Conservation (phyloP, 805 yeast genomes). For the Ogataea trehalophila region DNA sequence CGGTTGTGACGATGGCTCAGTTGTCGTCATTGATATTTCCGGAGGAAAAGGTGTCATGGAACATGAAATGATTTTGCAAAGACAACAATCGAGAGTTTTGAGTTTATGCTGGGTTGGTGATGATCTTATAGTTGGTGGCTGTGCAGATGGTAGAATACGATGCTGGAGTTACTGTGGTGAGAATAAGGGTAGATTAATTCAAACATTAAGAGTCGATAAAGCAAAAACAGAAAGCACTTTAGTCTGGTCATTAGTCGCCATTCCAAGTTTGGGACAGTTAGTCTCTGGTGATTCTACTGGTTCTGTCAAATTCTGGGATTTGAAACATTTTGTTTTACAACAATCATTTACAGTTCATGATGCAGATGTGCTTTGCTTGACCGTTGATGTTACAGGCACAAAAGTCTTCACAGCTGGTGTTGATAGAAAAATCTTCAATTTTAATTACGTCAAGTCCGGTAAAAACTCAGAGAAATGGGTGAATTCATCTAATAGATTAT, state of each 20-base stretch:
- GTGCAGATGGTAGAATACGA: conserved; percentile 89
- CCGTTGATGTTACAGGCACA: conserved; percentile 55
- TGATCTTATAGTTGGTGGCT: conserved; percentile 77
- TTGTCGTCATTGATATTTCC: conserved; percentile 75
- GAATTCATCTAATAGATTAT: conserved; percentile 64
- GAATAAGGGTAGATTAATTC: conserved; percentile 59
- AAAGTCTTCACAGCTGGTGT: conserved; percentile 85
- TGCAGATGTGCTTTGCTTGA: conserved; percentile 80
- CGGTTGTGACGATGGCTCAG: conserved; percentile 94
- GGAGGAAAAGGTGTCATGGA: conserved; percentile 85
- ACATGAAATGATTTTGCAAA: conserved; percentile 67
- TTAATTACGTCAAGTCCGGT: conserved; percentile 42
- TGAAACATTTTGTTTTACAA: conserved; percentile 63
- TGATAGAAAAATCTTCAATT: conserved; percentile 83
- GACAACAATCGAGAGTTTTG: conserved; percentile 79
- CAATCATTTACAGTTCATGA: conserved; percentile 84
- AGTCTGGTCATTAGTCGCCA: conserved; percentile 78
- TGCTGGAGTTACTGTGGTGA: conserved; percentile 58
- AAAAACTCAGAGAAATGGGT: conserved; percentile 59
- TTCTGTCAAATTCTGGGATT: conserved; percentile 87
- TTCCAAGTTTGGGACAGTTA: conserved; percentile 63
- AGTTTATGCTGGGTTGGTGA: conserved; percentile 71
- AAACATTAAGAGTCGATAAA: conserved; percentile 90
- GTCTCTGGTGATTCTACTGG: conserved; percentile 99
- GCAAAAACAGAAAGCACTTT: conserved; percentile 79